phyloP scores from a whole-genome alignment of 192 early-diverging fungal genomes.

The Coemansia sp. region DNA sequence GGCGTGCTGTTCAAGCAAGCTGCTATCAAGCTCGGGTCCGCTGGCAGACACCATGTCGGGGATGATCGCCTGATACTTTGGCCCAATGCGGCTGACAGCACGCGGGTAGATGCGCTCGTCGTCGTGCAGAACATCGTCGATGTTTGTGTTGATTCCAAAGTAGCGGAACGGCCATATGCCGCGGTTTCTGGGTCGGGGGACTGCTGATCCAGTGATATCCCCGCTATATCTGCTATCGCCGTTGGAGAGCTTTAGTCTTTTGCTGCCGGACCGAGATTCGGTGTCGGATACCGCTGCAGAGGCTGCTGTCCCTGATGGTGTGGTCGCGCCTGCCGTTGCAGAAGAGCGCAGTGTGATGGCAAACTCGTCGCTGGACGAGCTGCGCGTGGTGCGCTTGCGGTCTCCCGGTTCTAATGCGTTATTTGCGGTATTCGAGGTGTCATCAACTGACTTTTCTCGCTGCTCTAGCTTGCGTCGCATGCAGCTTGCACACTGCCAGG shows the following conservation, averaged over 20 bases:
- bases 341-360: conserved; percentile 14
- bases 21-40: conserved; percentile 32
- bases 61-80: conserved; percentile 76
- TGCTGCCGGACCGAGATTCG: conserved; percentile 46
- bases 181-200: conserved; percentile 45
- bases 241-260: conserved; percentile 40
- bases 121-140: conserved; percentile 67
- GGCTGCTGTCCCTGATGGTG: neutral
- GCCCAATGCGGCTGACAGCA: conserved; percentile 77
- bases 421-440: neutral
- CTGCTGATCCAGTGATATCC: conserved; percentile 20
- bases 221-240: conserved; percentile 15
- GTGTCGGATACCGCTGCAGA: conserved; percentile 38
- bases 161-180: conserved; percentile 88
- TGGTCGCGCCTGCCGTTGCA: neutral
- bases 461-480: conserved; percentile 44
- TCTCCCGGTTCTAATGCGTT: conserved; percentile 11
- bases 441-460: conserved; percentile 22
- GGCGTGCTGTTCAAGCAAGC: conserved; percentile 4
- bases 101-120: conserved; percentile 78
- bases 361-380: conserved; percentile 25
- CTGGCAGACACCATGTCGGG: conserved; percentile 56
- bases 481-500: conserved; percentile 83
- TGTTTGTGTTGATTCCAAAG: conserved; percentile 79
- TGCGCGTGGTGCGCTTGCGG: conserved; percentile 43